Percentiles rank a stretch among this genome's conserved stretches.
phyloP scores from a whole-genome alignment of 345 rosid genomes.

The Pugionium dolabratum region DNA sequence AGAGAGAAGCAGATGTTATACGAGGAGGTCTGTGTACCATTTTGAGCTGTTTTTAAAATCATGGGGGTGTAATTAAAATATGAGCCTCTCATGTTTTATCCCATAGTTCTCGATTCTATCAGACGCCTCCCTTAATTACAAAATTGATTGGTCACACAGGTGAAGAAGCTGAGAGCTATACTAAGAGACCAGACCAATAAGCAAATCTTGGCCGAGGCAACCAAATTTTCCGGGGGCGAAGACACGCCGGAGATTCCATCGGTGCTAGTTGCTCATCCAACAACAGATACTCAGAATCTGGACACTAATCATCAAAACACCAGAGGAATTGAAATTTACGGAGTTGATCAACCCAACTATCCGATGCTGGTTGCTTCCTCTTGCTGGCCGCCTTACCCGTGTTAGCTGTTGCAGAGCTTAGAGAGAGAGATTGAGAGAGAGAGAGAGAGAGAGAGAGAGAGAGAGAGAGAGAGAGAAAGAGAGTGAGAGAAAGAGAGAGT shows the following conservation, averaged over 20 bases:
- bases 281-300: slow-evolving; percentile 12
- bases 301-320: slow-evolving; percentile 14
- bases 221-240: slow-evolving; percentile 18
- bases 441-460: background rate
- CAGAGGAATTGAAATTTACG: slow-evolving; percentile 20
- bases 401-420: background rate
- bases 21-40: slow-evolving; percentile 58
- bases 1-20: slow-evolving; percentile 75
- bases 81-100: background rate
- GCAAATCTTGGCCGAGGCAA: background rate
- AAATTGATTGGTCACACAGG: slow-evolving; percentile 14
- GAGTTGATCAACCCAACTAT: slow-evolving; percentile 28
- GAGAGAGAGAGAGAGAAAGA: background rate
- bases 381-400: slow-evolving; percentile 34
- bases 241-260: slow-evolving; percentile 29
- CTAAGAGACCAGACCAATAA: slow-evolving; percentile 33
- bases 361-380: slow-evolving; percentile 30
- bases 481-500: background rate
- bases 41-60: background rate
- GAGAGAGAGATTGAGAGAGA: background rate
- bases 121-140: background rate
- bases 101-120: background rate
- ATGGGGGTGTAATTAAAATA: background rate
- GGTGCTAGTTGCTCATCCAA: slow-evolving; percentile 32
- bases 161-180: slow-evolving; percentile 35